phyloP scores from a whole-genome alignment of 2,329 filamentous ascomycete genomes.

The Curvularia sp. region DNA sequence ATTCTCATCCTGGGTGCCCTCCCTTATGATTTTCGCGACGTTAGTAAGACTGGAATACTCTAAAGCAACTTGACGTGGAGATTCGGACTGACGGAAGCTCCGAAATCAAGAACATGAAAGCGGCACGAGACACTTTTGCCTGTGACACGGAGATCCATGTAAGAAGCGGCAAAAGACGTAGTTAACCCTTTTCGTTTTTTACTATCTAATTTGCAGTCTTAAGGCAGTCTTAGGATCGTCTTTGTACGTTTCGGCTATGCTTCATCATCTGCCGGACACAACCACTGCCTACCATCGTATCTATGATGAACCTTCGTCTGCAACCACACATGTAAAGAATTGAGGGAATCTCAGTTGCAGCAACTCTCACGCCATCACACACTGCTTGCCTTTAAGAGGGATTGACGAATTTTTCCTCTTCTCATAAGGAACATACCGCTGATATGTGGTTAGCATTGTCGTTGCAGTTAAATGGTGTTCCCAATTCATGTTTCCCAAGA shows the following conservation, averaged over 20 bases:
- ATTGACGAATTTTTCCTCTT: slow-evolving; percentile 5
- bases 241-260: slow-evolving; percentile 4
- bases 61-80: too few relatives aligned
- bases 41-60: neutral
- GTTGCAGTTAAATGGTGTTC: neutral
- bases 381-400: slow-evolving; percentile 5
- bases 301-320: neutral
- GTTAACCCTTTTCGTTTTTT: slow-evolving; percentile 2
- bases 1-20: neutral
- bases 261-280: too few relatives aligned
- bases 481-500: neutral
- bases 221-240: neutral
- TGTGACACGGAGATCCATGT: slow-evolving; percentile 2
- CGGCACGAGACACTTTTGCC: neutral
- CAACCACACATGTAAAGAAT: neutral
- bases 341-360: neutral
- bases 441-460: slow-evolving; percentile 3
- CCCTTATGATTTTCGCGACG: slow-evolving; percentile 3
- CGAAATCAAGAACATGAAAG: too few relatives aligned
- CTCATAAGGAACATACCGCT: slow-evolving; percentile 3
- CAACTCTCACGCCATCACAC: slow-evolving; percentile 4
- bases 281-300: neutral
- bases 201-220: neutral
- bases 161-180: slow-evolving; percentile 7
- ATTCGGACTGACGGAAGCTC: neutral